These are phyloP conservation scores for Avena atlantica DNA, from an alignment of 176 grass and related monocot species.

Conservation along the genomic window DNA sequence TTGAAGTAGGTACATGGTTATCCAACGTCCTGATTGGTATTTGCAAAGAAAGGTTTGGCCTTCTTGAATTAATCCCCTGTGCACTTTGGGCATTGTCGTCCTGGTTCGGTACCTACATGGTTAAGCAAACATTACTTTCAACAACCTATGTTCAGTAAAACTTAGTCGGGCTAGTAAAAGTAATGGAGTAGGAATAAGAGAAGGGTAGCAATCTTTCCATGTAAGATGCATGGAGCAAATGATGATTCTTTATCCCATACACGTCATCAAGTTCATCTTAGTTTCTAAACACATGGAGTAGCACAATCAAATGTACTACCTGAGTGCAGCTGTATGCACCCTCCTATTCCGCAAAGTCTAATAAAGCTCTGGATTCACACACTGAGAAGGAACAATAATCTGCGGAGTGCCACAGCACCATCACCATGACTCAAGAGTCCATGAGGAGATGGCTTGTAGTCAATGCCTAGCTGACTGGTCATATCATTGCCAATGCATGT, in stretches of 20 bases:
- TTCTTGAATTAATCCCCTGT: constrained; percentile 40
- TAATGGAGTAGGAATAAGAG: constrained; percentile 15
- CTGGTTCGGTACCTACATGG: constrained; percentile 27
- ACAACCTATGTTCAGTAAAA: constrained; percentile 9
- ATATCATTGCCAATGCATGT: neutral
- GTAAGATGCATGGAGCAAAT: neutral
- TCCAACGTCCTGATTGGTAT: constrained; percentile 87
- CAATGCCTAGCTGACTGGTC: neutral
- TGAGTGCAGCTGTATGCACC: neutral
- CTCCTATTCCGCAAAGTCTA: neutral
- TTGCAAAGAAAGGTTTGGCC: constrained; percentile 75
- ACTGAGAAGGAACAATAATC: neutral
- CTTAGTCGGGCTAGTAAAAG: neutral
- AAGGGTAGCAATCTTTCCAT: neutral
- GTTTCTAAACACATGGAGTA: constrained; percentile 15
- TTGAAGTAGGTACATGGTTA: constrained; percentile 51
- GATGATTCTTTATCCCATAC: neutral
- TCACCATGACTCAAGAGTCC: neutral
- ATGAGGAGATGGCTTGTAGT: neutral
- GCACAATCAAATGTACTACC: neutral
- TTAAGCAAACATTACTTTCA: constrained; percentile 20
- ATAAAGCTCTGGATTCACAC: constrained; percentile 10
- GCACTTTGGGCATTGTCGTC: constrained; percentile 34
- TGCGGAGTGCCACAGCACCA: neutral
- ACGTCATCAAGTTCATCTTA: neutral